Conservation (phyloP, 75 land plant species). For the Chamaecyparis obtusa region DNA sequence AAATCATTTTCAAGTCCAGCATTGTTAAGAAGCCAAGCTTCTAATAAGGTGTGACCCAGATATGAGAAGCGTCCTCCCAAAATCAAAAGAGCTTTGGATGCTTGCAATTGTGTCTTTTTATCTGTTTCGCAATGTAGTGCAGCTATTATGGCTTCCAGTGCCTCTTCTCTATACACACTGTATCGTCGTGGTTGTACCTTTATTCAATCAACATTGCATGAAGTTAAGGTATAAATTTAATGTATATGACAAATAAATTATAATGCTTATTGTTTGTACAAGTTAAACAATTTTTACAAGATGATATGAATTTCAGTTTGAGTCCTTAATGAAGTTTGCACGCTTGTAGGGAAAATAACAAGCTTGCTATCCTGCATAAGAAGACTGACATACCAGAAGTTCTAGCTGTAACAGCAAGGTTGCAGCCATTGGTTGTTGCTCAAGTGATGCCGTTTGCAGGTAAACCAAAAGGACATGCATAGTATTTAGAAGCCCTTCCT, state of each 20-base stretch:
- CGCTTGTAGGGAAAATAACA: background rate
- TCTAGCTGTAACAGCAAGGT: slow-evolving; percentile 42
- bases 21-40: slow-evolving; percentile 40
- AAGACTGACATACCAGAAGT: slow-evolving; percentile 32
- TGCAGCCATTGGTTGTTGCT: slow-evolving; percentile 32
- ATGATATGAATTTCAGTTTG: background rate
- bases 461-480: slow-evolving; percentile 34
- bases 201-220: slow-evolving; percentile 6
- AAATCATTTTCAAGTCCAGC: slow-evolving; percentile 29
- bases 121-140: slow-evolving; percentile 28
- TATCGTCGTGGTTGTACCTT: slow-evolving; percentile 31
- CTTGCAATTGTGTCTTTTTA: slow-evolving; percentile 22
- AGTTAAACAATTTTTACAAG: background rate
- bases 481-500: slow-evolving; percentile 18
- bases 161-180: slow-evolving; percentile 45
- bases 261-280: background rate
- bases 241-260: background rate
- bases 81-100: slow-evolving; percentile 40
- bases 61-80: slow-evolving; percentile 47
- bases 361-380: background rate
- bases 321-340: background rate
- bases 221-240: slow-evolving; percentile 6
- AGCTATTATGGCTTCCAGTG: slow-evolving; percentile 34
- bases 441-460: slow-evolving; percentile 34
- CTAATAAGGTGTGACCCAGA: slow-evolving; percentile 24